Base-by-base conservation (phyloP, 2,329 filamentous ascomycete genomes). In the Aspergillus pseudoglaucus region DNA sequence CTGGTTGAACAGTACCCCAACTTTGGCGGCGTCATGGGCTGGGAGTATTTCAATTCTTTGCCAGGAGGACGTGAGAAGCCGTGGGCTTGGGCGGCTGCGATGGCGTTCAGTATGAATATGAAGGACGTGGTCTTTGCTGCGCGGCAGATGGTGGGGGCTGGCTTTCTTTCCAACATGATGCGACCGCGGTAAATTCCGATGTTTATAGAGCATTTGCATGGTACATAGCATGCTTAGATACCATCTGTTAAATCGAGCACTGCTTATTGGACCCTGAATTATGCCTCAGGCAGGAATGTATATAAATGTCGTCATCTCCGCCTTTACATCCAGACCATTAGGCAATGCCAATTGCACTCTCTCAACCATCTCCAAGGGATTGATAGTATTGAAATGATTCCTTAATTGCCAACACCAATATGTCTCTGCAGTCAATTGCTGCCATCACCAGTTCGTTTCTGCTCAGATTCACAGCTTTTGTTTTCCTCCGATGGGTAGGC, bases 11-110 rank as follows among this genome's bases (percentile, higher is more conserved):
- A 75, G 49, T 87, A 87, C 58, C 79, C 80, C 1, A 72, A 72
- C 1, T 93, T 95, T 64, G 90, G 90, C 0, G 90, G 90, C 1
- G 83, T 96, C 6, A 93, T 93, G 83, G 89, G 89, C 2, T 96
- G 90, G 90, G 90, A 96, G 71, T 95, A 93, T 65, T 95, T 91
- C 71, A 94, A 95, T 71, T 81, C 84, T 47, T 65, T 83, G 49
- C 86, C 87, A 0, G 84, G 83, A 1, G 83, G 80, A 20, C 63
- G 62, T 2, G 72, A 73, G 10, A 70, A 75, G 47, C 87, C 88
- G 0, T 91, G 85, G 85, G 76, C 87, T 55, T 95, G 90, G 90
- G 87, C 87, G 0, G 77, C 75, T 42, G 76, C 77, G 48, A 84
- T 93, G 75, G 82, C 82, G 0, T 47, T 74, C 46, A 70, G 61